A percentile compares a stretch with the other conserved stretches of the same genome.
These are phyloP conservation scores for Punica granatum DNA, from an alignment of 345 rosid genomes.

Conservation along the genomic window DNA sequence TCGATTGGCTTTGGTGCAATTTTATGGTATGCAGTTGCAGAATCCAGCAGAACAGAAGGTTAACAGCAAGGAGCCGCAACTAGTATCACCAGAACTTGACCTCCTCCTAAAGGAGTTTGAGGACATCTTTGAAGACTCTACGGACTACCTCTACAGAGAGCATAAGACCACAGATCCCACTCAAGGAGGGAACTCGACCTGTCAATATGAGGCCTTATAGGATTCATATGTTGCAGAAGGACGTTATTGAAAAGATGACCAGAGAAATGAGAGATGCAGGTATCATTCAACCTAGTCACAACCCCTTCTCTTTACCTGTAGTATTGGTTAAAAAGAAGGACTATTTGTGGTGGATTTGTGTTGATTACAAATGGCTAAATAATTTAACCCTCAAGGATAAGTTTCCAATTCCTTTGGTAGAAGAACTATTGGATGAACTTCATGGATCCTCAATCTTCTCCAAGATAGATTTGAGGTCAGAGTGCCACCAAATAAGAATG, in stretches of 20 bases:
- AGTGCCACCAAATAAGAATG: conserved; percentile 13
- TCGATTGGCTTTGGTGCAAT: too few species aligned
- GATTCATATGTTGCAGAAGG: background rate
- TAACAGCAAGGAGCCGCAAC: too few species aligned
- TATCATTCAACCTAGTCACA: background rate
- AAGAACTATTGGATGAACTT: conserved; percentile 7
- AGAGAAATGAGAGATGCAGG: too few species aligned
- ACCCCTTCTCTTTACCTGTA: too few species aligned
- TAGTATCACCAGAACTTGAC: too few species aligned
- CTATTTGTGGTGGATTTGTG: conserved; percentile 5
- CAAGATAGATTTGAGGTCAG: conserved; percentile 7
- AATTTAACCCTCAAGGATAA: conserved; percentile 5
- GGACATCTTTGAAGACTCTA: background rate
- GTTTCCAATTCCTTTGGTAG: background rate
- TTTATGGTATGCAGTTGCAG: too few species aligned
- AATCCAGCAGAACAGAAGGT: too few species aligned
- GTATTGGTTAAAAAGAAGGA: too few species aligned
- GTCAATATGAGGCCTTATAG: conserved; percentile 6
- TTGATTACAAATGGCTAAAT: conserved; percentile 1
- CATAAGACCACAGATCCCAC: background rate
- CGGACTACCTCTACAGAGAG: background rate
- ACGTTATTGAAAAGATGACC: too few species aligned
- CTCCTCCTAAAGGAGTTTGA: background rate
- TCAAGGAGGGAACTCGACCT: background rate
- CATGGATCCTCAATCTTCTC: background rate